Conservation (phyloP, 164 flowering plant species). For the Piper longum region DNA sequence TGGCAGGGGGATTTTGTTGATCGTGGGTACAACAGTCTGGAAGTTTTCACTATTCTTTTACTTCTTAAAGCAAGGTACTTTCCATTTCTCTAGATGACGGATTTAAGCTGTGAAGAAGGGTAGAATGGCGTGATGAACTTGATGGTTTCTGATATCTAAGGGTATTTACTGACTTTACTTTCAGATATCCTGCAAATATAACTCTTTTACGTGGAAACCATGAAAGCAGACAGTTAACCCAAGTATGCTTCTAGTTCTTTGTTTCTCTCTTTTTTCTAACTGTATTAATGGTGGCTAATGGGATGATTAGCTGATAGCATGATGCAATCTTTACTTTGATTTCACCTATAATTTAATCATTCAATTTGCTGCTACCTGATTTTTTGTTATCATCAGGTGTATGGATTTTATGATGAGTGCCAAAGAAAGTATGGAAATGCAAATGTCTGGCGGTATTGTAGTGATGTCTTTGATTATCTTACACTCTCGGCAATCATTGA, state of each 20-base stretch:
- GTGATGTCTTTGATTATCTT: constrained; percentile 95
- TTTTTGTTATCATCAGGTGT: constrained; percentile 39
- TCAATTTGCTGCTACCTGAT: neutral
- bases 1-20: constrained; percentile 98
- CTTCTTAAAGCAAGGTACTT: constrained; percentile 95
- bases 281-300: too few relatives aligned
- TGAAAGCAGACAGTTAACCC: constrained; percentile 95
- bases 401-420: constrained; percentile 98
- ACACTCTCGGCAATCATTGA: constrained; percentile 95
- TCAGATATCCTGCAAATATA: constrained; percentile 85
- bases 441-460: constrained; percentile 98
- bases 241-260: constrained; percentile 29
- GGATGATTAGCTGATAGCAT: too few relatives aligned
- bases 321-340: too few relatives aligned
- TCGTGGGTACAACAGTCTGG: constrained; percentile 96
- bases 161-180: neutral
- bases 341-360: neutral
- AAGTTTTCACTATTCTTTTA: constrained; percentile 92
- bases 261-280: too few relatives aligned
- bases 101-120: too few relatives aligned
- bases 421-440: constrained; percentile 99
- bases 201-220: constrained; percentile 98
- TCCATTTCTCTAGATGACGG: neutral
- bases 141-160: neutral
- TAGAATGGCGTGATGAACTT: too few relatives aligned